A percentile compares a stretch with the other conserved stretches of the same genome.
phyloP scores from a whole-genome alignment of 257 asterid genomes.

The Solanum pinnatisectum region DNA sequence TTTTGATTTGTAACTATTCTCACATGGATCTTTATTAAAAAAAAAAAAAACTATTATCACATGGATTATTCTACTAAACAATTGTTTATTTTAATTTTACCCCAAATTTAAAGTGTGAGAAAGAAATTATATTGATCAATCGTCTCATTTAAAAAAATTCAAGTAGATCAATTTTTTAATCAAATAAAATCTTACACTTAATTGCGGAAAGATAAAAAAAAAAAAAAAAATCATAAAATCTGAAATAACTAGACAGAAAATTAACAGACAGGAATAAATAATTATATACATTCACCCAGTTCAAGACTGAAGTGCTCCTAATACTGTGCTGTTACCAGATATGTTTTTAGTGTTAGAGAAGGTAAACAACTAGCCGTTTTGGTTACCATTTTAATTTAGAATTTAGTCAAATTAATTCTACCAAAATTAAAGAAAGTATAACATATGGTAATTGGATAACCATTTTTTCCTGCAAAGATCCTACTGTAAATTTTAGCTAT shows the following conservation, averaged over 20 bases:
- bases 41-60: background rate
- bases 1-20: background rate
- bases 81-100: background rate
- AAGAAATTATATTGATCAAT: background rate
- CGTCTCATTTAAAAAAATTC: background rate
- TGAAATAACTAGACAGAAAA: background rate
- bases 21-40: no score
- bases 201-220: background rate
- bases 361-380: background rate
- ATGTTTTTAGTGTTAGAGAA: background rate
- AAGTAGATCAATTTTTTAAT: background rate
- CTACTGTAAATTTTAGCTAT: background rate
- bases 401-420: background rate
- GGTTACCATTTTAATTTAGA: background rate
- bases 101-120: background rate
- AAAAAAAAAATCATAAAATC: background rate
- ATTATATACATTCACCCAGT: no score
- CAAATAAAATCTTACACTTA: background rate
- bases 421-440: background rate
- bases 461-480: background rate
- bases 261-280: background rate
- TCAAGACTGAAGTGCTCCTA: no score
- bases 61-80: background rate
- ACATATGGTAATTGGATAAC: background rate
- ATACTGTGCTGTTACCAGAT: background rate